Percentiles rank a stretch among this genome's conserved stretches.
Conservation (phyloP, 2,329 filamentous ascomycete genomes). For the Dothistroma pini region DNA sequence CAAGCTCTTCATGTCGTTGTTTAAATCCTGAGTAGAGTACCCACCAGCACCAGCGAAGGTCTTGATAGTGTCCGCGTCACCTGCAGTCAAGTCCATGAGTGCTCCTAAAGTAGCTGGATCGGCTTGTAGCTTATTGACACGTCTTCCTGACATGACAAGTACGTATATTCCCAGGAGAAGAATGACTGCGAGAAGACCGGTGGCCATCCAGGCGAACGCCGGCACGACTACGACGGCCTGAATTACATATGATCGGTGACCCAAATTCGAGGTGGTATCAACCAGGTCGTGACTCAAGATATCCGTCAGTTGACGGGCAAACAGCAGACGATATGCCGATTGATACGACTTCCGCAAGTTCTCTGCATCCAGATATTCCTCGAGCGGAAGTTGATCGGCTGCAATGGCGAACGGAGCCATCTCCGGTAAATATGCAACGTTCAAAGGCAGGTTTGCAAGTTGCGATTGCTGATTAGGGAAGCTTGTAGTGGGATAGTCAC, state of each 20-base stretch:
- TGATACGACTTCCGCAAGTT: constrained; percentile 37
- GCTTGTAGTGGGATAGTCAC: constrained; percentile 18
- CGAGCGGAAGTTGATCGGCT: constrained; percentile 23
- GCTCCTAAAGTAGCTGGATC: constrained; percentile 39
- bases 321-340: constrained; percentile 43
- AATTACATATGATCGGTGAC: constrained; percentile 19
- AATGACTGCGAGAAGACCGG: constrained; percentile 33
- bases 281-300: constrained; percentile 26
- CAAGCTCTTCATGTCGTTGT: background rate
- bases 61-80: background rate
- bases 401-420: constrained; percentile 42
- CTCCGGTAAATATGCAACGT: constrained; percentile 26
- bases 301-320: constrained; percentile 37
- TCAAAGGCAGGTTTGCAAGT: constrained; percentile 23
- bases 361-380: constrained; percentile 36
- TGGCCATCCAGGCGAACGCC: constrained; percentile 38
- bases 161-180: constrained; percentile 27
- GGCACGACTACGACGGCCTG: constrained; percentile 39
- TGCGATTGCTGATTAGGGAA: constrained; percentile 25
- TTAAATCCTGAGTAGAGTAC: background rate
- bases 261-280: constrained; percentile 17
- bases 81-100: constrained; percentile 35
- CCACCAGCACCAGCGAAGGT: constrained; percentile 1
- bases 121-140: background rate
- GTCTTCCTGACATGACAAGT: constrained; percentile 13